Evolutionary conservation across 1,284 basidiomycete genomes (phyloP), one percentile per base, ranked within the genome.

Genomic region (Phellinidium pouzarii): DNA sequence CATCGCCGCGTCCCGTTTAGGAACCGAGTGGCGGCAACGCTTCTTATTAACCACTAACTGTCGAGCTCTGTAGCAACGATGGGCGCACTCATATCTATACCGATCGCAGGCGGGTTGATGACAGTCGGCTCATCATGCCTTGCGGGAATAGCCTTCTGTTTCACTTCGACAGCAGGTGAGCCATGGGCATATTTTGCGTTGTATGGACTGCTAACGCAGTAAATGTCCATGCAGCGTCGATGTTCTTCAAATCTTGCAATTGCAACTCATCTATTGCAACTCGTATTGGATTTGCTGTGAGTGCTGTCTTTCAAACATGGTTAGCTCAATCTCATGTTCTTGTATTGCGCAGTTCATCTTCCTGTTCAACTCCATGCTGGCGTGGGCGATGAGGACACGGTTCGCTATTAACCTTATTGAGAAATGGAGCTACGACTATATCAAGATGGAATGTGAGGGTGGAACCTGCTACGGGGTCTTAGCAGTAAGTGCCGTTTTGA

Each of bases 201-300:
- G 19, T 6, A 14, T 3, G 29, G 14, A n/a, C n/a, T n/a, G 4
- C 40, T 46, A 40, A 34, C 48, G 40, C 20, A 38, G 41, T 20
- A 6, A 62, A 64, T 54, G 65, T n/a, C n/a, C n/a, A n/a, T n/a
- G n/a, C 71, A 81, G 94, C 94, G 8, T 94, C 92, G 34, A 95
- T 97, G 74, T 91, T 99, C 72, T 96, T 87, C 80, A 96, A 96
- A 76, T 94, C 92, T 53, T 99, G 95, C 71, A 98, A 98, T 68
- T 99, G 95, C 73, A 97, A 98, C 66, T 96, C 93, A 8, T 96
- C 93, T 0, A 98, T 99, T 60, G 95, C 95, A 0, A 99, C 95
- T 34, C 87, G 95, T 64, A 87, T 99, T 55, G 95, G 95, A 37
- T 99, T 94, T 71, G 93, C 93, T 19, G 91, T 91, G 65, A 53